Base-by-base conservation (phyloP, 202 grass and related monocot genomes). In the Brachypodium distachyon region DNA sequence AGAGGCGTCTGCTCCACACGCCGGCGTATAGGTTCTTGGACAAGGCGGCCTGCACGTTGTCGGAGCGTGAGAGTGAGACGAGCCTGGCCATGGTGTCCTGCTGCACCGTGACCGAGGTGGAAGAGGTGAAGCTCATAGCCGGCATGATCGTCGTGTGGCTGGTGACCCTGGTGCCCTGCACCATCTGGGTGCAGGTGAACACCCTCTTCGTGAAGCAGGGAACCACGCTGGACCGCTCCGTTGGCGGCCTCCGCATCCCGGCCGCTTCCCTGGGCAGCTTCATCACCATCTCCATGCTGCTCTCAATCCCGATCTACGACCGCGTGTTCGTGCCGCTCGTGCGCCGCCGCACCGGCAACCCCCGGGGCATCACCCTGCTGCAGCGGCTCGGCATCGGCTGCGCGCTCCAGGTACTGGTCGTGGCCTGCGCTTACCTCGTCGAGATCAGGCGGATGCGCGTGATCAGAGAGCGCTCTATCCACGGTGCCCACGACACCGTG, bases 171-270 rank as follows among this genome's bases (percentile, higher is more conserved):
- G 70, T 96, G 47, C 93, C 93, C 6, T 83, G 86, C 77, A 96
- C 93, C n/a, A 83, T 96, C 69, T 89, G 76, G 78, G 93, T 89
- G 21, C 92, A 96, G 69, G 81, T 83, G 25, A 96, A 96, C 77
- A 96, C 92, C 3, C 89, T 96, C 14, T 96, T 96, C 80, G 86
- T 96, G 43, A 96, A 96, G 81, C 92, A 96, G 77, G 92, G 92
- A 56, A 92, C 86, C 37, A 96, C 89, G 34, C 73, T 96, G 23
- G 77, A 91, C 73, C 81, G 92, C 0, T 13, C 49, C 9, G 3
- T 87, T 8, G 75, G 56, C 46, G 46, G 72, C 36, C 36, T 96
- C 53, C 74, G 27, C 43, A 33, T 96, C 68, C 93, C 93, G 3
- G 89, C 87, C 1, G 93, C 93, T 6, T 92, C 89, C 10, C 87